A percentile compares a stretch with the other conserved stretches of the same genome.
phyloP scores from a whole-genome alignment of 2,329 filamentous ascomycete genomes.

The Epicoccum sorghinum region DNA sequence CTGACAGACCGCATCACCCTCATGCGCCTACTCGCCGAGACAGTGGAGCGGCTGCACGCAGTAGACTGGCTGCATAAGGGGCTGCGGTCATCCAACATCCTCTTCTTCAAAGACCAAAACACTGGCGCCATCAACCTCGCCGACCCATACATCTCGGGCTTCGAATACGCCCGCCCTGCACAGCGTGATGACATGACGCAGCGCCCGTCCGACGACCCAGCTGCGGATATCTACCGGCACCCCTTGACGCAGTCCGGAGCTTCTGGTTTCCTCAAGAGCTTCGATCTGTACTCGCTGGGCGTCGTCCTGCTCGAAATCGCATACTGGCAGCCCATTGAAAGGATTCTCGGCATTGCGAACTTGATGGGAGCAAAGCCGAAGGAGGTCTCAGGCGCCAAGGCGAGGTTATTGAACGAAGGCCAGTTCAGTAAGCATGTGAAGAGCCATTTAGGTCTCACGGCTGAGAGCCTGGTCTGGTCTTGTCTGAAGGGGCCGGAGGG shows the following conservation, averaged over 20 bases:
- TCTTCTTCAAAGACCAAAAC: conserved; percentile 53
- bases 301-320: conserved; percentile 61
- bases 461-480: conserved; percentile 33
- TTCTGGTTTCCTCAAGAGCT: conserved; percentile 54
- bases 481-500: conserved; percentile 40
- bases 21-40: conserved; percentile 60
- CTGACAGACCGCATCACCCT: conserved; percentile 60
- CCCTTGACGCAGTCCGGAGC: conserved; percentile 50
- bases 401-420: conserved; percentile 30
- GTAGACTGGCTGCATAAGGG: conserved; percentile 66
- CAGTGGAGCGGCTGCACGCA: conserved; percentile 61
- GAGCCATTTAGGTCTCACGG: conserved; percentile 31
- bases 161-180: conserved; percentile 62
- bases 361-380: conserved; percentile 46
- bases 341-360: conserved; percentile 48
- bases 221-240: conserved; percentile 60
- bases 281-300: conserved; percentile 61
- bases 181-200: conserved; percentile 59
- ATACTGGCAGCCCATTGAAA: conserved; percentile 58
- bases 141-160: conserved; percentile 58
- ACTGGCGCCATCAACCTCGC: conserved; percentile 44
- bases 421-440: conserved; percentile 30
- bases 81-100: conserved; percentile 60
- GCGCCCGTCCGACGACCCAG: conserved; percentile 52
- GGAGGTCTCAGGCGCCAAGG: conserved; percentile 47